These are phyloP conservation scores for Diaporthe aspalathi DNA, from an alignment of 2,329 filamentous ascomycete species.

Conservation along the genomic window DNA sequence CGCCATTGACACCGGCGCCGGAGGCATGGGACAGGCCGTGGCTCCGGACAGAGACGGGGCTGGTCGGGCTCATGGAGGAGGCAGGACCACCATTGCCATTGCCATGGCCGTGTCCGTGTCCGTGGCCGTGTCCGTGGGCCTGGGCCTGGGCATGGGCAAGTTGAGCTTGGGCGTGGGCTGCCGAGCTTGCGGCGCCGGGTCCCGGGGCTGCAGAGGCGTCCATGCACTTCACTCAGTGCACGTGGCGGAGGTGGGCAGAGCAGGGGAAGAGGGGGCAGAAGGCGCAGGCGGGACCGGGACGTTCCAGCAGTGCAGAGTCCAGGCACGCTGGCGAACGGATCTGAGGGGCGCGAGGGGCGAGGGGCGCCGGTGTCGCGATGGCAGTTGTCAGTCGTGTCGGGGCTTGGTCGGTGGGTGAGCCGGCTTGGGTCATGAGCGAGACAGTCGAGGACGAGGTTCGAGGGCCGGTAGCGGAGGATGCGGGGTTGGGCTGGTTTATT, in stretches of 20 bases:
- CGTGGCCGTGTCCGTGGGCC: background rate
- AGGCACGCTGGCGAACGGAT: conserved; percentile 34
- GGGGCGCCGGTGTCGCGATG: conserved; percentile 40
- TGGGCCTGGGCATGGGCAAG: conserved; percentile 27
- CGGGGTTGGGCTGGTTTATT: conserved; percentile 35
- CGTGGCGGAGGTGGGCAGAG: conserved; percentile 15
- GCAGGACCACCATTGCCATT: conserved; percentile 35
- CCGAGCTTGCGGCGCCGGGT: conserved; percentile 46
- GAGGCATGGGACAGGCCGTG: conserved; percentile 39
- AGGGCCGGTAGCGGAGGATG: conserved; percentile 39
- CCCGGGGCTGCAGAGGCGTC: conserved; percentile 51
- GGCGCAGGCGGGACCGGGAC: conserved; percentile 28
- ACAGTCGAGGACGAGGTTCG: conserved; percentile 24
- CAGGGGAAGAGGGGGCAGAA: conserved; percentile 26
- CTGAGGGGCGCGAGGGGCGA: too few species aligned
- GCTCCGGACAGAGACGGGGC: conserved; percentile 63
- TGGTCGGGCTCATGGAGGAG: conserved; percentile 61
- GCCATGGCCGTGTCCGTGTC: background rate
- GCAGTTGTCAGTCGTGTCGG: conserved; percentile 31
- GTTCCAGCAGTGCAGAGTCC: conserved; percentile 28
- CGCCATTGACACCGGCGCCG: conserved; percentile 52
- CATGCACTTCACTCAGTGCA: conserved; percentile 46
- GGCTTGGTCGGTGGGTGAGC: conserved; percentile 5
- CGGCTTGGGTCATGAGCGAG: conserved; percentile 35
- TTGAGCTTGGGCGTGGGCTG: conserved; percentile 32